Evolutionary conservation across 805 yeast species (phyloP), one percentile per base, ranked within the genome.

Genomic region (Barnettozyma sucrosica): DNA sequence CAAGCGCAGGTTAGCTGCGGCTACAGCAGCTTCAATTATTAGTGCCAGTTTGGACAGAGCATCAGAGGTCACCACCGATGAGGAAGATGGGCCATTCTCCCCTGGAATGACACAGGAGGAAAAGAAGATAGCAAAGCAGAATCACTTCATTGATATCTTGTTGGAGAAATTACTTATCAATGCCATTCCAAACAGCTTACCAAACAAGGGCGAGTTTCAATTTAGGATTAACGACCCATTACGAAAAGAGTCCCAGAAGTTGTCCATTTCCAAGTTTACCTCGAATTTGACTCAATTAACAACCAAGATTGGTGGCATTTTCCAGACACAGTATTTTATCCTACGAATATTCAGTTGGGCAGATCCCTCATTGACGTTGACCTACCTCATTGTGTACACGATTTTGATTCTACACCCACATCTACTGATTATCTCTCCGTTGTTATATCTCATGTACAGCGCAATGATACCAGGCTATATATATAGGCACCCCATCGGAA

Each of bases 331-430:
- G 55, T 83, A 82, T 54, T 79, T 80, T 2, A 37, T 83, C 1
- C 69, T 81, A 7, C 76, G 79, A 43, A 59, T 85, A 1, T 49
- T 87, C 21, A 76, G 86, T 5, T 90, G 97, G 97, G 77, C 80
- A 50, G 70, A 74, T 24, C 90, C 95, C 0, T 70, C 85, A 0
- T 75, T 79, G 51, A 89, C 97, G 0, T 53, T 89, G 5, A 69
- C 83, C 0, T 61, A 70, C 20, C 64, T 88, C 46, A 67, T 83
- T 5, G 51, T 80, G 1, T 81, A 84, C 53, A 82, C 96, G 0
- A 71, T 80, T 50, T 67, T 82, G 1, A 85, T 93, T 56, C 63
- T 83, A 32, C 76, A 85, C 67, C 96, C 96, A 0, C 80, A 80
- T 59, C 64, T 85, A 43, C 67, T 87, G 11, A 63, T 85, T 34